Evolutionary conservation across 2,329 filamentous ascomycete species (phyloP), one percentile per base, ranked within the genome.

Genomic region (Fusarium secorum): DNA sequence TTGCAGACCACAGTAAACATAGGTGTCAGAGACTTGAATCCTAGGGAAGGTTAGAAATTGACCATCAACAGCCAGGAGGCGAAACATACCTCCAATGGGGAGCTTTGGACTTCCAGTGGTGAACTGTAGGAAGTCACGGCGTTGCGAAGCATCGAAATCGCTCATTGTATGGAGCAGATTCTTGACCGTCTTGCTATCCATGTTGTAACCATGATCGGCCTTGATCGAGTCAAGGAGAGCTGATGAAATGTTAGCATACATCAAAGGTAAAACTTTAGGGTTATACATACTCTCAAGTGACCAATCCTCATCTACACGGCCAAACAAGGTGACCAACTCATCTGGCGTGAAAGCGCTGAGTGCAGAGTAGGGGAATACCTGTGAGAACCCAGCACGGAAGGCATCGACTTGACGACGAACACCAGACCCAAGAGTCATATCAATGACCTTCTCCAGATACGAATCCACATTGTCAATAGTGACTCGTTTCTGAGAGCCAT

Each of bases 1-100:
- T 98, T 98, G 87, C 96, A 98, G 45, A 99, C 96, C 69, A 99
- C 96, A 6, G 96, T 99, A 79, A 99, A 98, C 91, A 98, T 98
- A 24, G 96, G 96, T 4, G 94, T 98, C 68, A 99, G 89, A 80
- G 91, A 93, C 84, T 97, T 97, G 88, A 99, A 99, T 66, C 96
- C 95, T 98, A 49, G 35, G 17, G 9, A 42, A 56, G 28, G 63
- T 67, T 32, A 68, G 57, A 48, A 11, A 41, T 17, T 45, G 7
- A 45, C 32, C 28, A 61, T 70, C 67, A 58, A 26, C 22, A 28
- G 17, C n/a, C 4, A 33, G 11, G 15, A 10, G 13, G 6, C 7
- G 57, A 28, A 60, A 85, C 90, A 78, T 88, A 97, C 95, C 96
- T 85, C 96, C 96, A 79, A 99, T 99, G 2, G 96, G 96, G 72